Conservation (phyloP, 495 filamentous ascomycete genomes). For the Lepraria neglecta region DNA sequence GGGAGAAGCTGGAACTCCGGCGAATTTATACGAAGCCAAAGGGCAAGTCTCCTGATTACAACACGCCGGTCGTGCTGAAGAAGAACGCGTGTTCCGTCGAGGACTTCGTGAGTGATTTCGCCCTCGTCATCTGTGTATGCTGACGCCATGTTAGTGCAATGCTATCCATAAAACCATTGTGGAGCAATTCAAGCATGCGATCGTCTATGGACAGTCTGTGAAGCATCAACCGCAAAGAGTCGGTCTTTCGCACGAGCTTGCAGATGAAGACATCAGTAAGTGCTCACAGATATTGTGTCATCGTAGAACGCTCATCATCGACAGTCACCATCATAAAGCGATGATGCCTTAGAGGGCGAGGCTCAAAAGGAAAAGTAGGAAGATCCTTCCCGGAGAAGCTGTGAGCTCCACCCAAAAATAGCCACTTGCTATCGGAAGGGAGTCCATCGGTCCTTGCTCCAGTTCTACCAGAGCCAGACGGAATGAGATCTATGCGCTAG, state of each 20-base stretch:
- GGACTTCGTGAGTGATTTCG: slow-evolving; percentile 72
- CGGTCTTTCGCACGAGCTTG: slow-evolving; percentile 83
- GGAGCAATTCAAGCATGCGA: slow-evolving; percentile 89
- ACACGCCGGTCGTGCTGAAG: slow-evolving; percentile 80
- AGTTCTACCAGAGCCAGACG: neutral
- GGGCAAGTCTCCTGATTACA: slow-evolving; percentile 89
- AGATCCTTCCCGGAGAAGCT: neutral
- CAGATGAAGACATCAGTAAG: slow-evolving; percentile 95
- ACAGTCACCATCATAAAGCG: slow-evolving; percentile 92
- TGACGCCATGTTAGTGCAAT: slow-evolving; percentile 64
- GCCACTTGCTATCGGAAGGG: neutral
- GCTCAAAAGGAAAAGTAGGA: neutral
- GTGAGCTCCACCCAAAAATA: neutral
- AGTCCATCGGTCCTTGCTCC: neutral
- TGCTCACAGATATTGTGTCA: slow-evolving; percentile 24
- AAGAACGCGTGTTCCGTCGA: slow-evolving; percentile 80
- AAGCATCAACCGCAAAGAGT: slow-evolving; percentile 98
- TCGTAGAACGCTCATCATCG: slow-evolving; percentile 36
- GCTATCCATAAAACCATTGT: slow-evolving; percentile 92
- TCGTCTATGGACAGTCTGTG: slow-evolving; percentile 95
- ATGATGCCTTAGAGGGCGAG: slow-evolving; percentile 41
- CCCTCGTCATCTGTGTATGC: slow-evolving; percentile 13
- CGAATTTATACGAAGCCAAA: slow-evolving; percentile 98
- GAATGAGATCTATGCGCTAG: neutral
- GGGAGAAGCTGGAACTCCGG: slow-evolving; percentile 87